Evolutionary conservation across 2,329 filamentous ascomycete species (phyloP).

Genomic region (Aureobasidium mangrovei): DNA sequence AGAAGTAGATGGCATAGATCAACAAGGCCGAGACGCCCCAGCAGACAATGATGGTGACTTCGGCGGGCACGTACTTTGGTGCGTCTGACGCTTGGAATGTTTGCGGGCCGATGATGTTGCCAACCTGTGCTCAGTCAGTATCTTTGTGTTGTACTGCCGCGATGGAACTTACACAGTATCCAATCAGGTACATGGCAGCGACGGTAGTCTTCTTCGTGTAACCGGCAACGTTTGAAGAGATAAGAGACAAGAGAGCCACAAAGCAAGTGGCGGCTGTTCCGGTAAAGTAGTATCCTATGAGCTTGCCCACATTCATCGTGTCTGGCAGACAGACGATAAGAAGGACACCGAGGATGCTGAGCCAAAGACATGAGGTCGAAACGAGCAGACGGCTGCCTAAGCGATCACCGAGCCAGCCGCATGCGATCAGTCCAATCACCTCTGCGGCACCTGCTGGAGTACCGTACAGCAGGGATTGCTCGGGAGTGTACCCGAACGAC

Average conservation of each 20-base stretch:
- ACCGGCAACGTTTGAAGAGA: constrained; percentile 52
- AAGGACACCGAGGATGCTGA: constrained; percentile 50
- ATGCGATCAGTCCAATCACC: constrained; percentile 49
- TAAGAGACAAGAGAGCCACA: constrained; percentile 53
- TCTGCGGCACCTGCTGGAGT: constrained; percentile 58
- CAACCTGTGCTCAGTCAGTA: constrained; percentile 18
- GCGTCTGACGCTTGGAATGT: constrained; percentile 28
- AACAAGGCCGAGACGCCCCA: constrained; percentile 45
- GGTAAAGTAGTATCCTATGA: constrained; percentile 59
- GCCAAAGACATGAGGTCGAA: constrained; percentile 43
- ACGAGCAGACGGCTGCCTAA: constrained; percentile 50
- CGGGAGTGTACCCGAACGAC: constrained; percentile 54
- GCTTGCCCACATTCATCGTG: constrained; percentile 47
- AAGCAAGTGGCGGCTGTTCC: constrained; percentile 53
- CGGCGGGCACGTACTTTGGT: constrained; percentile 30
- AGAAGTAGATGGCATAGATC: constrained; percentile 54
- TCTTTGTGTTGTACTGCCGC: no score
- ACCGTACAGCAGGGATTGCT: constrained; percentile 56
- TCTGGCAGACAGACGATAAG: constrained; percentile 55
- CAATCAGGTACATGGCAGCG: constrained; percentile 45
- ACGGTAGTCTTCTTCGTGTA: constrained; percentile 53
- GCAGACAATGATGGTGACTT: constrained; percentile 40
- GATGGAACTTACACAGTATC: constrained; percentile 34
- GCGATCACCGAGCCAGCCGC: constrained; percentile 47
- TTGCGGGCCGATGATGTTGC: constrained; percentile 29